Base-by-base conservation (phyloP, 371 early-diverging fungal genomes). In the Fennellomyces sp. region DNA sequence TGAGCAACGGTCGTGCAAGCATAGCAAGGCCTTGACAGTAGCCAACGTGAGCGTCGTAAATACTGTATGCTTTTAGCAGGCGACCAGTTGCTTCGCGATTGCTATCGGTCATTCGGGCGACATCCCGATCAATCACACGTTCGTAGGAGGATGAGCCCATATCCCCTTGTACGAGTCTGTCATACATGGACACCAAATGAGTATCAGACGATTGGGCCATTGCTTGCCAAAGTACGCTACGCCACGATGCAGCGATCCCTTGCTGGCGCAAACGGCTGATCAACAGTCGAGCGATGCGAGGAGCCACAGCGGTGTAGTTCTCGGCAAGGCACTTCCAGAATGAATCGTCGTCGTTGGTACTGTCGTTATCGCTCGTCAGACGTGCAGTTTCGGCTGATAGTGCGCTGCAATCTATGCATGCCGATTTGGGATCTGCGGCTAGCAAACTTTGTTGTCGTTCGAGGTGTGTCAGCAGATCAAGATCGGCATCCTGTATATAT, bases 11-110 rank as follows among this genome's bases (percentile, higher is more conserved):
- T 2, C 90, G 92, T 4, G 88, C 94, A 42, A 97, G 72, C 65
- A 91, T 91, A 7, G 92, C 86, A 36, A 96, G 82, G 11, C 95
- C 95, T 77, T 95, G 95, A 69, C 94, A 95, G 70, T 98, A 94
- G 11, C 97, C 97, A 26, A 97, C 89, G 58, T 92, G 92, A 3
- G 87, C 61, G 72, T 98, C 97, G 56, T 94, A 96, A 10, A 94
- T 64, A 23, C 91, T 87, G 59, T 96, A 98, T 2, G 94, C 96
- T 52, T 92, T 92, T 53, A 96, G 79, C 13, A 98, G 76, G 53
- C 90, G 88, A 61, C 80, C 85, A 75, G 76, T 50, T 82, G 74
- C 59, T 75, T 73, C 68, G 33, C 93, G 92, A 69, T 88, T 81
- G 28, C 80, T 82, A 52, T 90, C 79, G 33, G 71, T 72, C 30